Evolutionary conservation across 192 early-diverging fungal species (phyloP).

Genomic region (Globomyces pollinis-pini): DNA sequence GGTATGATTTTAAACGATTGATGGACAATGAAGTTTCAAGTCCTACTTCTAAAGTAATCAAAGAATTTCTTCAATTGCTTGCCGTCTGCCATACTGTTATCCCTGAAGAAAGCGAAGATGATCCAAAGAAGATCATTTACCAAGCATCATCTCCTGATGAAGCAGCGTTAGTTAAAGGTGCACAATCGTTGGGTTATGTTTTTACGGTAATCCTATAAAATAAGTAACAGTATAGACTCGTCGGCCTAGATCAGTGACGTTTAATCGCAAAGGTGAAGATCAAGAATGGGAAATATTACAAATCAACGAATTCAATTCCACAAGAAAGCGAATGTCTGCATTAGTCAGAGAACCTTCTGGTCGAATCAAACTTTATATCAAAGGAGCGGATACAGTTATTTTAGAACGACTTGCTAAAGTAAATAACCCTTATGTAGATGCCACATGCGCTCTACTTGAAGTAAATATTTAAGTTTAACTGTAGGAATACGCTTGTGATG

Average conservation of each 20-base stretch:
- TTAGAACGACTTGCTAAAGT: slow-evolving; percentile 73
- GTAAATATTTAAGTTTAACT: no score
- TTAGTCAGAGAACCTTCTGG: slow-evolving; percentile 83
- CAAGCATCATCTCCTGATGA: slow-evolving; percentile 98
- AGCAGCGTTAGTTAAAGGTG: slow-evolving; percentile 78
- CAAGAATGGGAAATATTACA: slow-evolving; percentile 87
- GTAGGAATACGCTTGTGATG: slow-evolving; percentile 95
- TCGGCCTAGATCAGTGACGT: slow-evolving; percentile 41
- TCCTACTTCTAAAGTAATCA: slow-evolving; percentile 59
- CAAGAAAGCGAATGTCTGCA: slow-evolving; percentile 96
- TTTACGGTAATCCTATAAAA: slow-evolving; percentile 42
- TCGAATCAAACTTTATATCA: slow-evolving; percentile 79
- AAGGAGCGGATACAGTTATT: slow-evolving; percentile 98
- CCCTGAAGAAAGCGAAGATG: slow-evolving; percentile 66
- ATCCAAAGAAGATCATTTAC: slow-evolving; percentile 68
- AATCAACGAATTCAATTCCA: slow-evolving; percentile 98
- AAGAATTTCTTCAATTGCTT: slow-evolving; percentile 84
- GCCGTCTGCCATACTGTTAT: slow-evolving; percentile 98
- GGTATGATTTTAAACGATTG: slow-evolving; percentile 37
- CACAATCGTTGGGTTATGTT: slow-evolving; percentile 48
- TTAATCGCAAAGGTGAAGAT: slow-evolving; percentile 29
- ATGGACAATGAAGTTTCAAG: slow-evolving; percentile 28
- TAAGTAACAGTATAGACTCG: slow-evolving; percentile 35
- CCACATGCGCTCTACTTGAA: slow-evolving; percentile 59
- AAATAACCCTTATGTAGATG: slow-evolving; percentile 66